A percentile compares a stretch with the other conserved stretches of the same genome.
These are phyloP conservation scores for Dunaliella primolecta DNA, from an alignment of 139 green algal genomes.

Conservation along the genomic window DNA sequence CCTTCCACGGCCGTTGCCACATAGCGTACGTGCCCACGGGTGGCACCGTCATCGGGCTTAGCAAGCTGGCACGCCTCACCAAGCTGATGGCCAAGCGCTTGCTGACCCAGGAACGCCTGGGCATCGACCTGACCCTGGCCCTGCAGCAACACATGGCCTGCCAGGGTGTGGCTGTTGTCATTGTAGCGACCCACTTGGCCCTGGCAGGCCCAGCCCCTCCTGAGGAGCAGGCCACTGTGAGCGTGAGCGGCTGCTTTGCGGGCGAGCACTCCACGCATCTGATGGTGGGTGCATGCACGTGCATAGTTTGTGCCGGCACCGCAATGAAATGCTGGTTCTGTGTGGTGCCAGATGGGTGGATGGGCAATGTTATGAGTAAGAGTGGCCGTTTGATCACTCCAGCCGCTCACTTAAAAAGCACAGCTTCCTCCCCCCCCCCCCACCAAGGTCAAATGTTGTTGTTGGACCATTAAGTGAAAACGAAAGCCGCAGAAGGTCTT, in stretches of 20 bases:
- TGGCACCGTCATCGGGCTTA: constrained; percentile 79
- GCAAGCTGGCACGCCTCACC: constrained; percentile 81
- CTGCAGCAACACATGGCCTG: constrained; percentile 46
- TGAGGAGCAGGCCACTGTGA: constrained; percentile 12
- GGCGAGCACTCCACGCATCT: neutral
- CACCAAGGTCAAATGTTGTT: too few species aligned
- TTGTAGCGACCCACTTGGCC: constrained; percentile 63
- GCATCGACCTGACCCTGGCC: constrained; percentile 44
- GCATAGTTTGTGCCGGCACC: too few species aligned
- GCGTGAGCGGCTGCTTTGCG: constrained; percentile 21
- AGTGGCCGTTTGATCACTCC: too few species aligned
- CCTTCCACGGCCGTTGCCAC: constrained; percentile 88
- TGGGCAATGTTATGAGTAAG: too few species aligned
- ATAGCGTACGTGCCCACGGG: constrained; percentile 85
- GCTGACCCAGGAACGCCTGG: constrained; percentile 67
- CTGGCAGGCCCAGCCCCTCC: constrained; percentile 11
- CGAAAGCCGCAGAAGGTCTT: too few species aligned
- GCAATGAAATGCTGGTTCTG: too few species aligned
- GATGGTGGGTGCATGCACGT: constrained; percentile 3
- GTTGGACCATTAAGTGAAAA: too few species aligned
- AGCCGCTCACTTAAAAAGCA: too few species aligned
- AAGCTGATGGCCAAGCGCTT: constrained; percentile 71
- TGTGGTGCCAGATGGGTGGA: too few species aligned
- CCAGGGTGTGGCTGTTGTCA: constrained; percentile 58
- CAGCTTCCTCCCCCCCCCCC: too few species aligned